Evolutionary conservation across 768 basidiomycete genomes (phyloP).

Genomic region (Pleurotus djamor): DNA sequence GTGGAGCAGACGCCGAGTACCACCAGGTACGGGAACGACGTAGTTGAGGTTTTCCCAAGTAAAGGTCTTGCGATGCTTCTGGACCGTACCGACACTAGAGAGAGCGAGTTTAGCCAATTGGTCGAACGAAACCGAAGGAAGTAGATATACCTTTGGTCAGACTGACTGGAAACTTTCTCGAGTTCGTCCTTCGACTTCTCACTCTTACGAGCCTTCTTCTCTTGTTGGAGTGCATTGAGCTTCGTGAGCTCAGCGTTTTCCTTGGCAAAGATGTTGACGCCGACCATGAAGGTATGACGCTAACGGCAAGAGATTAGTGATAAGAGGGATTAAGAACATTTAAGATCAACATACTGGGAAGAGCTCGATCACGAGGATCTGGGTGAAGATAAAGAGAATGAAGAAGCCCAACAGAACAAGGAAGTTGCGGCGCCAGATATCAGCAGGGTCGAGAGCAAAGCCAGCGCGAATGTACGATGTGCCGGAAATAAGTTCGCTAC

Average conservation of each 20-base stretch:
- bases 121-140: background rate
- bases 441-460: slow-evolving; percentile 43
- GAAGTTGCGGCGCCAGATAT: slow-evolving; percentile 69
- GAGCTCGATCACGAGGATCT: slow-evolving; percentile 65
- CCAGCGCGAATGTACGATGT: slow-evolving; percentile 57
- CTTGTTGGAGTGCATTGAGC: slow-evolving; percentile 49
- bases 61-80: slow-evolving; percentile 52
- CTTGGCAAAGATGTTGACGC: slow-evolving; percentile 58
- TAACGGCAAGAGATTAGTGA: slow-evolving; percentile 26
- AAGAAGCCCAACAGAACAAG: slow-evolving; percentile 72
- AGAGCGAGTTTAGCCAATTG: background rate
- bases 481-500: slow-evolving; percentile 56
- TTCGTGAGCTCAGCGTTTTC: slow-evolving; percentile 53
- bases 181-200: slow-evolving; percentile 25
- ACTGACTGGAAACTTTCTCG: slow-evolving; percentile 16
- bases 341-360: slow-evolving; percentile 41
- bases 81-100: slow-evolving; percentile 12
- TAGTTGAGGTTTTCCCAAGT: slow-evolving; percentile 86
- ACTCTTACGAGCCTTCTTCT: slow-evolving; percentile 45
- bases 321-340: slow-evolving; percentile 10
- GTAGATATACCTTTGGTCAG: slow-evolving; percentile 9
- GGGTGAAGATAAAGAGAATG: slow-evolving; percentile 65
- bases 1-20: slow-evolving; percentile 61
- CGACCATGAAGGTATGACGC: slow-evolving; percentile 42
- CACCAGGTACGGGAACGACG: slow-evolving; percentile 65